Conservation (phyloP, 2,329 filamentous ascomycete genomes). For the Aspergillaceae sp. region DNA sequence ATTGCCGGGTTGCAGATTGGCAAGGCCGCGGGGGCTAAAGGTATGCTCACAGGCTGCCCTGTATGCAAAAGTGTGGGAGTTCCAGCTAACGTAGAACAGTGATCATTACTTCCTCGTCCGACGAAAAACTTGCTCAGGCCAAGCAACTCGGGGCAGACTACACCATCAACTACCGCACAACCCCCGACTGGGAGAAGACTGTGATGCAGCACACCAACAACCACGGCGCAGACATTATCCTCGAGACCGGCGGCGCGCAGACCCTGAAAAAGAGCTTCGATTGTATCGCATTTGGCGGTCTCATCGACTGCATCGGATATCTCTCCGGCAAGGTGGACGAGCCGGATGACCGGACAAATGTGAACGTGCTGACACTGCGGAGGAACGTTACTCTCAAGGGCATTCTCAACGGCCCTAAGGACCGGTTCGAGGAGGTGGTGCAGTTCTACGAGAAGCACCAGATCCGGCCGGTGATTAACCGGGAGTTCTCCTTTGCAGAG, state of each 20-base stretch:
- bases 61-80: too few relatives aligned
- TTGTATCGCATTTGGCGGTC: constrained; percentile 38
- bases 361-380: constrained; percentile 49
- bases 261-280: constrained; percentile 44
- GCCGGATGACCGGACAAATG: constrained; percentile 47
- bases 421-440: constrained; percentile 39
- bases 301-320: constrained; percentile 42
- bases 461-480: constrained; percentile 43
- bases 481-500: constrained; percentile 46
- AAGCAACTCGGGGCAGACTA: constrained; percentile 42
- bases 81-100: constrained; percentile 23
- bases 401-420: constrained; percentile 54
- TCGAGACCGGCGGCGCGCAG: constrained; percentile 45
- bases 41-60: constrained; percentile 7
- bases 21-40: constrained; percentile 40
- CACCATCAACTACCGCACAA: constrained; percentile 44
- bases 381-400: constrained; percentile 49
- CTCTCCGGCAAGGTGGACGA: constrained; percentile 48
- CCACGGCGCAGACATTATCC: constrained; percentile 43
- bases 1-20: constrained; percentile 40
- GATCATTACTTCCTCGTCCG: constrained; percentile 45
- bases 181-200: constrained; percentile 38
- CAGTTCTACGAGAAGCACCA: constrained; percentile 25
- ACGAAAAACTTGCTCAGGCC: constrained; percentile 43
- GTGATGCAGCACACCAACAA: constrained; percentile 38